phyloP scores from a whole-genome alignment of 1,284 basidiomycete species.

The Pterulicium gracile region DNA sequence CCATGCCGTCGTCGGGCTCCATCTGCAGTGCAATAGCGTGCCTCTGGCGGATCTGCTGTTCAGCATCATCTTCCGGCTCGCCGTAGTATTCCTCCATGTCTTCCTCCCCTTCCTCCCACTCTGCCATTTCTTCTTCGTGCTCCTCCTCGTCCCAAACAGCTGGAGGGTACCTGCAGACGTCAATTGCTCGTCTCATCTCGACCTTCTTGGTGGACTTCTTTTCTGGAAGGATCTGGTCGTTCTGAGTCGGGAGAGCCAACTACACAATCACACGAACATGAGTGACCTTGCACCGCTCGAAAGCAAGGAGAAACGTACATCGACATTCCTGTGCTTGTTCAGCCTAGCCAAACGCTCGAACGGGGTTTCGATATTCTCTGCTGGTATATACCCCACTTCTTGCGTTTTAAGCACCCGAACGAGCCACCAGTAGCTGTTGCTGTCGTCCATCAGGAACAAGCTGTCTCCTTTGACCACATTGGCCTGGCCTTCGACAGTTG shows the following conservation, averaged over 20 bases:
- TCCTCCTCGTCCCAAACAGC: conserved; percentile 78
- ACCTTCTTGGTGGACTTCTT: conserved; percentile 28
- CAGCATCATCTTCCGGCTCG: conserved; percentile 51
- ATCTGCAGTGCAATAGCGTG: conserved; percentile 19
- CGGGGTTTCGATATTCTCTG: conserved; percentile 98
- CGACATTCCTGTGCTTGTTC: conserved; percentile 97
- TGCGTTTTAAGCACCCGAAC: conserved; percentile 94
- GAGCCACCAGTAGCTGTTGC: conserved; percentile 97
- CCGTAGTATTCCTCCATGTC: conserved; percentile 25
- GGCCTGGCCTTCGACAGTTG: conserved; percentile 93
- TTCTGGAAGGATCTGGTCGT: neutral
- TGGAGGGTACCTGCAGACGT: conserved; percentile 63
- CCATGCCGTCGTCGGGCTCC: conserved; percentile 67
- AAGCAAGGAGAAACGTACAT: conserved; percentile 61
- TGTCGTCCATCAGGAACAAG: conserved; percentile 89
- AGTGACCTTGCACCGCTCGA: no score
- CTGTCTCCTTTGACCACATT: conserved; percentile 95
- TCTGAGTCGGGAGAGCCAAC: neutral
- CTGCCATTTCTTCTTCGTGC: conserved; percentile 61
- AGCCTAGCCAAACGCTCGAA: conserved; percentile 91
- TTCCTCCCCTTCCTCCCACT: conserved; percentile 69
- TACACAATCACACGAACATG: neutral
- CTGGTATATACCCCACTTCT: conserved; percentile 99
- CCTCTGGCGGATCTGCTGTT: conserved; percentile 29
- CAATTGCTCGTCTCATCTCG: conserved; percentile 47